Percentiles rank a stretch among this genome's conserved stretches.
Conservation (phyloP, 805 yeast species). For the Saccharomycopsis javanensis region DNA sequence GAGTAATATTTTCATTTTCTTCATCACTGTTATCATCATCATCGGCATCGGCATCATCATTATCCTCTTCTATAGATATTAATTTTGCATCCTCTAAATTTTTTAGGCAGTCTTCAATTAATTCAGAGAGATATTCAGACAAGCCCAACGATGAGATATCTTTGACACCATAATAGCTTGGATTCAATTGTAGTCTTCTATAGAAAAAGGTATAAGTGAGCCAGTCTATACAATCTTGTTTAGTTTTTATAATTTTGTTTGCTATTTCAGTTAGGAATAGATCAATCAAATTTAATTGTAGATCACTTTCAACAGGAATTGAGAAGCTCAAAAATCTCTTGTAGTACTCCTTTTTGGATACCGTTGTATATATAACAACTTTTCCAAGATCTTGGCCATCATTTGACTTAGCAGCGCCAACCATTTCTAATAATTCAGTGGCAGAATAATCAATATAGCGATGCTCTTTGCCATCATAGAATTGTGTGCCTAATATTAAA, state of each 20-base stretch:
- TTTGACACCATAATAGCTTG: conserved; percentile 77
- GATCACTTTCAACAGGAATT: conserved; percentile 74
- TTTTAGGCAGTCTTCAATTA: conserved; percentile 60
- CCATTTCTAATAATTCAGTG: conserved; percentile 56
- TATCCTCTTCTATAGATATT: conserved; percentile 45
- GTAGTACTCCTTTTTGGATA: conserved; percentile 51
- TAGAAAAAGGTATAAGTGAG: conserved; percentile 76
- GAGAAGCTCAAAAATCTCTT: conserved; percentile 63
- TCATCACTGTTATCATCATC: conserved; percentile 30
- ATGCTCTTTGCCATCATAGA: conserved; percentile 64
- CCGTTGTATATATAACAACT: conserved; percentile 48
- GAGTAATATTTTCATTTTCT: conserved; percentile 35
- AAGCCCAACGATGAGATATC: conserved; percentile 57
- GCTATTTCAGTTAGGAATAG: conserved; percentile 66
- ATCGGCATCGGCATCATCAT: conserved; percentile 28
- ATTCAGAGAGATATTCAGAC: conserved; percentile 74
- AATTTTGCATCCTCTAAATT: conserved; percentile 54
- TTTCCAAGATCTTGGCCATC: conserved; percentile 27
- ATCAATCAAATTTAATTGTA: conserved; percentile 53
- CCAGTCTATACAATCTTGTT: conserved; percentile 90
- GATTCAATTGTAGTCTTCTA: conserved; percentile 70
- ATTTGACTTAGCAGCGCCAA: conserved; percentile 33
- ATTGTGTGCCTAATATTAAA: conserved; percentile 60
- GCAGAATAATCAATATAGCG: conserved; percentile 60
- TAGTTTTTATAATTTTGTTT: conserved; percentile 46